Base-by-base conservation (phyloP, 1,284 basidiomycete genomes). In the Pyrrhoderma lamaoense region DNA sequence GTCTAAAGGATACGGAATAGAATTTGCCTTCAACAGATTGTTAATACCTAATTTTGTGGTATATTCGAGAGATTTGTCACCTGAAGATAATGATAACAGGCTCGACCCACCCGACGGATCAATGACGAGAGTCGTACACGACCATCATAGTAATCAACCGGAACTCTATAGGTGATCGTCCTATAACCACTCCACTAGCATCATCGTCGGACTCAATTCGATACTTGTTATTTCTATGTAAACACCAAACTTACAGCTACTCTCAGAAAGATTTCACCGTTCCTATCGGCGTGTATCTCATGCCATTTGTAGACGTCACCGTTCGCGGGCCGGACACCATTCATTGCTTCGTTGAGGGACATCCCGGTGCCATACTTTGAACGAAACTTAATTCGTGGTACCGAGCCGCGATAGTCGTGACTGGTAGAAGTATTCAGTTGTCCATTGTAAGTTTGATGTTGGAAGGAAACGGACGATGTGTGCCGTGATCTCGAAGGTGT, bases 61-160 rank as follows among this genome's bases (percentile, higher is more conserved):
- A 31, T 5, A 31, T 5, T 31, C 40, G 23, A 50, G 51, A 42
- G 34, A 25, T 18, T 45, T 5, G 11, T 52, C 62, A 82, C 85
- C 74, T 85, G 79, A 53, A 88, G 71, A 64, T 85, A 88, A 63
- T 88, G 85, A 49, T 81, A 73, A 62, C 82, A 81, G 45, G 83
- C 83, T 58, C 85, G 74, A 18, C 79, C 77, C 45, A 85, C 76
- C 49, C 85, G 73, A 58, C 85, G 73, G 40, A 79, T 79, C 40
- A 88, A 73, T 5, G 82, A 84, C 63, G 78, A 73, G 27, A 86
- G 67, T 58, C 80, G 76, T 27, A 83, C 74, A 48, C 75, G 76
- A 16, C 82, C 79, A 52, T 79, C 75, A 60, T 82, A 82, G 8
- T 73, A 73, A 57, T 85, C 82, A 37, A 88, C 67, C 0, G 85